Conservation (phyloP, 768 basidiomycete genomes). For the Auriscalpium vulgare region DNA sequence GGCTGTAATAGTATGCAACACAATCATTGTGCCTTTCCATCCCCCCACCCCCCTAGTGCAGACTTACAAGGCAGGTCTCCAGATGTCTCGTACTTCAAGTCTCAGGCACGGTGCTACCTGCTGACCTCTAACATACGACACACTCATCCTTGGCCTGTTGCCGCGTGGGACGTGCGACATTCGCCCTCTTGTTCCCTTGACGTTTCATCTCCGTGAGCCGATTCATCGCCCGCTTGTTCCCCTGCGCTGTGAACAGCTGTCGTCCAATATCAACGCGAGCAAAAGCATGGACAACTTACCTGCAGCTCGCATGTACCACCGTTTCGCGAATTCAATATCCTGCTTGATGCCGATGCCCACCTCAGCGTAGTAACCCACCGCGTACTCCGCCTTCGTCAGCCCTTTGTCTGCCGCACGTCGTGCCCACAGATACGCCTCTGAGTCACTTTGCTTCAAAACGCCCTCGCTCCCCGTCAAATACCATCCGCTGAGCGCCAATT, state of each 20-base stretch:
- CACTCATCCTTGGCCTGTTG: conserved; percentile 94
- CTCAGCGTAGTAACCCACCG: conserved; percentile 97
- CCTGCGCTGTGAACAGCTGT: conserved; percentile 58
- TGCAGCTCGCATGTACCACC: conserved; percentile 99
- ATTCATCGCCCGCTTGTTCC: conserved; percentile 97
- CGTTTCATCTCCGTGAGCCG: conserved; percentile 94
- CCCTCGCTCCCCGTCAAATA: conserved; percentile 95
- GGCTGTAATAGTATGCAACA: too few relatives aligned
- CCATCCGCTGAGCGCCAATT: conserved; percentile 96
- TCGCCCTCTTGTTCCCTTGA: conserved; percentile 69
- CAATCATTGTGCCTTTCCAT: too few relatives aligned
- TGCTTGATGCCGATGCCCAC: conserved; percentile 96
- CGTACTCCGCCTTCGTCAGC: conserved; percentile 94
- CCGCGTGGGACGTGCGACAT: conserved; percentile 79
- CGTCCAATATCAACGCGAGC: not conserved
- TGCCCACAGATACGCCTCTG: conserved; percentile 98
- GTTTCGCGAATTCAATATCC: conserved; percentile 90
- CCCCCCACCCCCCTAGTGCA: too few relatives aligned
- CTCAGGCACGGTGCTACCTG: too few relatives aligned
- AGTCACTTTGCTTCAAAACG: conserved; percentile 94
- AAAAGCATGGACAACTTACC: conserved; percentile 39
- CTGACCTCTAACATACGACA: conserved; percentile 44
- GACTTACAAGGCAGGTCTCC: too few relatives aligned
- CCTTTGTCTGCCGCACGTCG: conserved; percentile 95
- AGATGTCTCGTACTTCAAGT: too few relatives aligned